These are phyloP conservation scores for Aspergillus nidulans DNA, from an alignment of 495 filamentous ascomycete genomes.

Conservation along the genomic window DNA sequence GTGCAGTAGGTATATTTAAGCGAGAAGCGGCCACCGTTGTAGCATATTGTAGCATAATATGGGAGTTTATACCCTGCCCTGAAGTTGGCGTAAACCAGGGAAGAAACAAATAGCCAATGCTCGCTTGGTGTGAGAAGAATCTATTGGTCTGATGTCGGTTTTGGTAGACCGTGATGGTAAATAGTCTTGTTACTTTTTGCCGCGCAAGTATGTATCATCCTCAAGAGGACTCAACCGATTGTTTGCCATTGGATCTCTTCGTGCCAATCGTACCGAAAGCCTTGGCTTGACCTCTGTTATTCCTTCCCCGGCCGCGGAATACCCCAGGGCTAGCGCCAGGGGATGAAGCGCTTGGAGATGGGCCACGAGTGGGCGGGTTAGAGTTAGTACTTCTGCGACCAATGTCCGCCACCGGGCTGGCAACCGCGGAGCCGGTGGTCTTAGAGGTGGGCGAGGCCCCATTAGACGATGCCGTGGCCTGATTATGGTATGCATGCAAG, in stretches of 20 bases:
- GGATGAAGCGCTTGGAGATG: conserved; percentile 17
- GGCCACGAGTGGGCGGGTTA: conserved; percentile 19
- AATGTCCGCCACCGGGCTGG: conserved; percentile 13
- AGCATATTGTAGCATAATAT: conserved; percentile 4
- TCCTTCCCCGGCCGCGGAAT: conserved; percentile 6
- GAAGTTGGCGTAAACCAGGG: not conserved
- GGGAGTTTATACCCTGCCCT: not conserved
- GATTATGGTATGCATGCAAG: conserved; percentile 5
- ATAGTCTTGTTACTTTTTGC: not conserved
- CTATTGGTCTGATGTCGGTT: not conserved
- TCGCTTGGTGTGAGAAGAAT: not conserved
- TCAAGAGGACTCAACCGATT: conserved; percentile 15
- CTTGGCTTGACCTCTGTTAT: conserved; percentile 6
- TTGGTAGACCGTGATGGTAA: not conserved
- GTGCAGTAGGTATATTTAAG: conserved; percentile 18
- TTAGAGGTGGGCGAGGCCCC: conserved; percentile 12
- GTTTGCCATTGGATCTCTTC: conserved; percentile 12
- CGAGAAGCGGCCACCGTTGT: conserved; percentile 8
- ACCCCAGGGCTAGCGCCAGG: conserved; percentile 15
- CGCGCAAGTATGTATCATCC: conserved; percentile 16
- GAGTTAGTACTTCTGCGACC: conserved; percentile 10
- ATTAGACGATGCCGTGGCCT: conserved; percentile 9
- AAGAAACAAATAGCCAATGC: not conserved
- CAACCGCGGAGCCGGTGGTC: conserved; percentile 13
- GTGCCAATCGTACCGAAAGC: conserved; percentile 14